Percentiles rank a stretch among this genome's conserved stretches.
phyloP scores from a whole-genome alignment of 495 filamentous ascomycete genomes.

The Trypethelium eluteriae region DNA sequence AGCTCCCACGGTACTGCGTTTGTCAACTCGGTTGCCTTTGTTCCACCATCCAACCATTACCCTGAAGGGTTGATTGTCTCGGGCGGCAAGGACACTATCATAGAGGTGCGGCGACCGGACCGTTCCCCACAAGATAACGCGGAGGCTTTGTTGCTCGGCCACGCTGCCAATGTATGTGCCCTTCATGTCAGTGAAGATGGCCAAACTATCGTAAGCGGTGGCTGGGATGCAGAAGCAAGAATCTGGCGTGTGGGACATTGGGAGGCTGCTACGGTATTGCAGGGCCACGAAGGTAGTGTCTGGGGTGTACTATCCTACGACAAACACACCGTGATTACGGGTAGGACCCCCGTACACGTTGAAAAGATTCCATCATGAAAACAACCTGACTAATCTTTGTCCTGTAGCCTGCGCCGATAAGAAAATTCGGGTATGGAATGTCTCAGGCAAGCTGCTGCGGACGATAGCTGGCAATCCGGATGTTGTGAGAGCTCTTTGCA shows the following conservation, averaged over 20 bases:
- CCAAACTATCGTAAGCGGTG: constrained; percentile 74
- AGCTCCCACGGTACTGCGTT: constrained; percentile 69
- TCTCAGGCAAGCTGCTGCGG: constrained; percentile 53
- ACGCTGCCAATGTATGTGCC: constrained; percentile 77
- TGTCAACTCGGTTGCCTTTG: constrained; percentile 74
- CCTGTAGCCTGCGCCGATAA: constrained; percentile 70
- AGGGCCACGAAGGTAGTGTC: constrained; percentile 71
- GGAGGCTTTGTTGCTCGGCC: constrained; percentile 76
- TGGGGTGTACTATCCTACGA: constrained; percentile 88
- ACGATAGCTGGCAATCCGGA: constrained; percentile 65
- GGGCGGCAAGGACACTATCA: constrained; percentile 82
- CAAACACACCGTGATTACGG: constrained; percentile 73
- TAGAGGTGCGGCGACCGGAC: constrained; percentile 72
- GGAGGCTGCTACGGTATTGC: constrained; percentile 55
- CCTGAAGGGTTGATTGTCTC: constrained; percentile 80
- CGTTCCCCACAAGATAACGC: constrained; percentile 64
- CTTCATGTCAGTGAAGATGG: constrained; percentile 67
- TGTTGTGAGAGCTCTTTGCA: constrained; percentile 79
- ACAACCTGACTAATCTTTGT: constrained; percentile 8
- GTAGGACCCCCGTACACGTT: constrained; percentile 33
- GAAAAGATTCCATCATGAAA: background rate
- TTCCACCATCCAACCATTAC: constrained; percentile 59
- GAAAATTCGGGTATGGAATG: constrained; percentile 72
- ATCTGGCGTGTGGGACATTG: constrained; percentile 67
- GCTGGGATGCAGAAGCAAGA: constrained; percentile 83